Percentiles rank a stretch among this genome's conserved stretches.
These are phyloP conservation scores for Fremontodendron californicum DNA, from an alignment of 345 rosid species.

Conservation along the genomic window DNA sequence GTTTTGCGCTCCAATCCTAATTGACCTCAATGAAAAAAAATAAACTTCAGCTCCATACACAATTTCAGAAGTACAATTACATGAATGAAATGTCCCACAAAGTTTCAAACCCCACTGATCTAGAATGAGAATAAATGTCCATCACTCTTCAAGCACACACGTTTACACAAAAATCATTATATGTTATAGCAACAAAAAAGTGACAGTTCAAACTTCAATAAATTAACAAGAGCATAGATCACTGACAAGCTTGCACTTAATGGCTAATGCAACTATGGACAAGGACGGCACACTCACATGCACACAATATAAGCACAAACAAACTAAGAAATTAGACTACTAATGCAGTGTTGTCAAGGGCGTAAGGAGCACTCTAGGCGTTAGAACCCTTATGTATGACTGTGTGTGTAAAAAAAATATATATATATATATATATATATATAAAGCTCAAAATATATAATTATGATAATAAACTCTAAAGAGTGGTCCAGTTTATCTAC, in stretches of 20 bases:
- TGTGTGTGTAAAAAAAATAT: too few species aligned
- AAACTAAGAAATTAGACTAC: neutral
- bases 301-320: neutral
- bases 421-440: too few species aligned
- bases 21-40: constrained; percentile 30
- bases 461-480: too few species aligned
- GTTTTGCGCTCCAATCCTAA: constrained; percentile 92
- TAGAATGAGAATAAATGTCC: neutral
- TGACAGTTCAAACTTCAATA: neutral
- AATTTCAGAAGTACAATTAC: neutral
- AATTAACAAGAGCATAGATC: neutral
- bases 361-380: too few species aligned
- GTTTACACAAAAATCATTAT: neutral
- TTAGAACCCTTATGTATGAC: too few species aligned
- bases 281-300: neutral
- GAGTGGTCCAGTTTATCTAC: too few species aligned
- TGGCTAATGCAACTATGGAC: neutral
- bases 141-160: neutral
- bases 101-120: neutral
- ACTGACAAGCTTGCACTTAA: neutral
- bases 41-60: constrained; percentile 15
- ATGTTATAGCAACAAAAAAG: neutral
- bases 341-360: too few species aligned
- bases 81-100: neutral
- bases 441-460: too few species aligned